Conservation (phyloP, 2,329 filamentous ascomycete genomes). For the Penicillium sp. region DNA sequence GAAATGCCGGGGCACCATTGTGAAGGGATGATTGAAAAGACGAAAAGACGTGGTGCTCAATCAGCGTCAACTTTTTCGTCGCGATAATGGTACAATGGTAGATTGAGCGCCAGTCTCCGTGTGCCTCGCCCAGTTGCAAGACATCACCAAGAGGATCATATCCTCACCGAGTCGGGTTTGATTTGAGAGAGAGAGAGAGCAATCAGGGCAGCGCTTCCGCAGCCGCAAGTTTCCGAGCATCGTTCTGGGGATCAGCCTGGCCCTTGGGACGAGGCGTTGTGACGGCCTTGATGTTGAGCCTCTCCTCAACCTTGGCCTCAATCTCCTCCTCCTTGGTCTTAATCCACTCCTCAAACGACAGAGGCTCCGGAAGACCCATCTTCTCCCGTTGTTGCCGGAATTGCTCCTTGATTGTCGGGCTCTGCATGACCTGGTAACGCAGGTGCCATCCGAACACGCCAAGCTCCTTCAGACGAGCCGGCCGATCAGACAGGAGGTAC, state of each 20-base stretch:
- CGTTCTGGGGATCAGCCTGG: conserved; percentile 24
- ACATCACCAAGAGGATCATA: conserved; percentile 2
- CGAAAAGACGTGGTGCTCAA: conserved; percentile 14
- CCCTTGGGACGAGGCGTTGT: conserved; percentile 44
- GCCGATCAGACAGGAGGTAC: conserved; percentile 83
- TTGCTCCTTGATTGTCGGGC: conserved; percentile 66
- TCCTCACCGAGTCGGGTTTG: not conserved
- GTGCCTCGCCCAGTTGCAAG: conserved; percentile 2
- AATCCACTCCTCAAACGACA: conserved; percentile 50
- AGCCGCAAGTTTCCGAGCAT: conserved; percentile 9
- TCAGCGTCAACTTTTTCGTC: conserved; percentile 24
- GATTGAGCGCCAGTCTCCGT: conserved; percentile 12
- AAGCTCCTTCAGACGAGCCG: conserved; percentile 79
- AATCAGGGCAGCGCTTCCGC: conserved; percentile 4
- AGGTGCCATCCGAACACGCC: conserved; percentile 90
- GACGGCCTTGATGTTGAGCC: conserved; percentile 41
- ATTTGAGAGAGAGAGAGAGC: not conserved
- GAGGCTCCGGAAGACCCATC: conserved; percentile 67
- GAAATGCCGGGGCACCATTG: not conserved
- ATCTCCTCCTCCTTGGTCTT: conserved; percentile 51
- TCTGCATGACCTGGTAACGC: conserved; percentile 89
- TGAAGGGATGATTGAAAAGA: conserved; percentile 14
- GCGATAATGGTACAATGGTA: conserved; percentile 30
- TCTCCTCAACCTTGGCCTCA: conserved; percentile 45
- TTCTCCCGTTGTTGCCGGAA: conserved; percentile 69